phyloP scores from a whole-genome alignment of 768 basidiomycete genomes.

The Fomitopsis serialis region DNA sequence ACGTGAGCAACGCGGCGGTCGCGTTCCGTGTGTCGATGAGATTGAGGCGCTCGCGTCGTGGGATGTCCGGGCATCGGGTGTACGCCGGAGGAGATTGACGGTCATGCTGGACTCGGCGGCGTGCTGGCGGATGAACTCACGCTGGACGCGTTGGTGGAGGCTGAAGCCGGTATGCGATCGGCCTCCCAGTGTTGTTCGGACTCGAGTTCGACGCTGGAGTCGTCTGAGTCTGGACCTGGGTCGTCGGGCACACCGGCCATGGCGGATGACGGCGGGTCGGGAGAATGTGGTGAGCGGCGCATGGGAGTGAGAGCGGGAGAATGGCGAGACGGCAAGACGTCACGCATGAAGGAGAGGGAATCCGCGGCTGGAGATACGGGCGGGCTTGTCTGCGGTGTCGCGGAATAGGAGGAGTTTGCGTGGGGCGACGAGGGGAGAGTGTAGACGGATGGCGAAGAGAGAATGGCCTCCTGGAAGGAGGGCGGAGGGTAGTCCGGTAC shows the following conservation, averaged over 20 bases:
- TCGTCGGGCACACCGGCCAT: too few relatives aligned
- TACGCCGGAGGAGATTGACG: neutral
- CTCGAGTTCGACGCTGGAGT: constrained; percentile 31
- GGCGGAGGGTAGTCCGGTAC: constrained; percentile 70
- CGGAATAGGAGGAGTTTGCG: neutral
- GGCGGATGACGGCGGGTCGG: too few relatives aligned
- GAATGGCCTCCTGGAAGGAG: constrained; percentile 63
- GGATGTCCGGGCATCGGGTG: constrained; percentile 2
- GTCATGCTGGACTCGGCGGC: neutral
- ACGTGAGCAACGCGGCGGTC: constrained; percentile 12
- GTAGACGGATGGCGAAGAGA: constrained; percentile 15
- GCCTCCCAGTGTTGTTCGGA: constrained; percentile 38
- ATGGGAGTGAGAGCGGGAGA: too few relatives aligned
- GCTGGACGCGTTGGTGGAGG: constrained; percentile 33
- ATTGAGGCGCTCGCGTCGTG: neutral
- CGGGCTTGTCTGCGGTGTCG: neutral
- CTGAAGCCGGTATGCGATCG: constrained; percentile 37
- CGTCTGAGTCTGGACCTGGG: constrained; percentile 9
- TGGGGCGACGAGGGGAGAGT: neutral
- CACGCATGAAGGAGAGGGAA: neutral
- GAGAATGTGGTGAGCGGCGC: neutral
- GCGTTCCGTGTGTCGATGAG: neutral
- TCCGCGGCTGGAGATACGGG: neutral
- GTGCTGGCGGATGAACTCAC: constrained; percentile 22
- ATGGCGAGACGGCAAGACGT: neutral